These are phyloP conservation scores for Pyrenophora tritici-repentis DNA, from an alignment of 2,329 filamentous ascomycete genomes.

Conservation along the genomic window DNA sequence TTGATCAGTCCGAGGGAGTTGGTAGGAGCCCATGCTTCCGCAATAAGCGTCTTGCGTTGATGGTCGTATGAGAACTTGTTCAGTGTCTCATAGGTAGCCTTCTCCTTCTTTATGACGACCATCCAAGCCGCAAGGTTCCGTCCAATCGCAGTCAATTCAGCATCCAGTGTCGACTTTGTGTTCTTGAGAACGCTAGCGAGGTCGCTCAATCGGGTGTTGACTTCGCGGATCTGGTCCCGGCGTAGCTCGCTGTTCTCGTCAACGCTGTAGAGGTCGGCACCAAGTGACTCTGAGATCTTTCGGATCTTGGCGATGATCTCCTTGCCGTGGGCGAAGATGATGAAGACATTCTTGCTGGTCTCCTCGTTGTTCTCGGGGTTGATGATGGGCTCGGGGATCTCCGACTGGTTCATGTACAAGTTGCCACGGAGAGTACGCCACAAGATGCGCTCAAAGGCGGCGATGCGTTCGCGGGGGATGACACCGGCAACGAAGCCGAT, in stretches of 20 bases:
- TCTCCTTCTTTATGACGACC: constrained; percentile 97
- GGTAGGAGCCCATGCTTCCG: constrained; percentile 95
- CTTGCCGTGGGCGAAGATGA: constrained; percentile 98
- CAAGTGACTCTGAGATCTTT: constrained; percentile 97
- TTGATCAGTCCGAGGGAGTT: constrained; percentile 89
- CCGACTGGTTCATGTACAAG: constrained; percentile 99
- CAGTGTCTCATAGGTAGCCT: constrained; percentile 92
- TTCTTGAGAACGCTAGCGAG: constrained; percentile 91
- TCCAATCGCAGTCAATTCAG: constrained; percentile 90
- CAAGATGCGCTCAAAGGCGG: constrained; percentile 93
- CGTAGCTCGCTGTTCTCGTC: constrained; percentile 97
- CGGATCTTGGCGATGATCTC: constrained; percentile 98
- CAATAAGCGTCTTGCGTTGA: constrained; percentile 92
- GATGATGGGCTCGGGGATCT: constrained; percentile 91
- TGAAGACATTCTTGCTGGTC: constrained; percentile 96
- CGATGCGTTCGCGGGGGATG: constrained; percentile 89
- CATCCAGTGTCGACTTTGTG: constrained; percentile 91
- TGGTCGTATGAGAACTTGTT: constrained; percentile 98
- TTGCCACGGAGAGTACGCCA: constrained; percentile 98
- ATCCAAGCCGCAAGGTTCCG: constrained; percentile 95
- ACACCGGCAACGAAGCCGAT: constrained; percentile 98
- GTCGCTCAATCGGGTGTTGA: constrained; percentile 90
- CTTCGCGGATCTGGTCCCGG: constrained; percentile 94
- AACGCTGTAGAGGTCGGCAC: constrained; percentile 93
- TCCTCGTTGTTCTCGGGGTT: constrained; percentile 92